Percentiles rank a stretch among this genome's conserved stretches.
Conservation (phyloP, 2,329 filamentous ascomycete species). For the Nemania sp. region DNA sequence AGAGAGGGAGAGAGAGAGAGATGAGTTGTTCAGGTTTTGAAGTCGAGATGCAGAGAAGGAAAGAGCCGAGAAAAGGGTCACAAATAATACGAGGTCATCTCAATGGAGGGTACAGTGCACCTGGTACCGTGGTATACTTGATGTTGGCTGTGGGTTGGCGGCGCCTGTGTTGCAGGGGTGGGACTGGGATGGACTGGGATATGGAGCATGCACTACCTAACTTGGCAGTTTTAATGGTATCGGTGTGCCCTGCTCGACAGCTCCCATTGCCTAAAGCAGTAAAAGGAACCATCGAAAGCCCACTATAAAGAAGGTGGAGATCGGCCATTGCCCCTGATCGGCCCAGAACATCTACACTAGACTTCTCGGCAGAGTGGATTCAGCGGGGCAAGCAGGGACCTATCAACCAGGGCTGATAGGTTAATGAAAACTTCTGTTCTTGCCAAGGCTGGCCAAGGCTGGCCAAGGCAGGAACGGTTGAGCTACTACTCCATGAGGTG, state of each 20-base stretch:
- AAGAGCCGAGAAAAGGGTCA: conserved; percentile 37
- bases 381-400: not conserved
- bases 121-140: not conserved
- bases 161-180: not conserved
- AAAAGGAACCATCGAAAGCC: conserved; percentile 5
- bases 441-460: conserved; percentile 6
- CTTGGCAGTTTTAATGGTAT: conserved; percentile 26
- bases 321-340: conserved; percentile 18
- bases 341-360: conserved; percentile 9
- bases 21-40: conserved; percentile 20
- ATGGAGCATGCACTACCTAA: conserved; percentile 4
- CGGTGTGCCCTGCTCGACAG: conserved; percentile 21
- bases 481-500: not conserved
- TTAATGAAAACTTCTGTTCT: not conserved
- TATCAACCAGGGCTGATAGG: not conserved
- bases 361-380: conserved; percentile 21
- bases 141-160: not conserved
- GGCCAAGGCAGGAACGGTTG: conserved; percentile 27
- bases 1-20: conserved; percentile 24
- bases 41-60: conserved; percentile 27
- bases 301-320: conserved; percentile 19
- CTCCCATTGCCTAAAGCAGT: conserved; percentile 19
- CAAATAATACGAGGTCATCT: conserved; percentile 41
- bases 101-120: conserved; percentile 21
- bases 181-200: not conserved